Base-by-base conservation (phyloP, 2,329 filamentous ascomycete species). In the Arachnomyces sp. region DNA sequence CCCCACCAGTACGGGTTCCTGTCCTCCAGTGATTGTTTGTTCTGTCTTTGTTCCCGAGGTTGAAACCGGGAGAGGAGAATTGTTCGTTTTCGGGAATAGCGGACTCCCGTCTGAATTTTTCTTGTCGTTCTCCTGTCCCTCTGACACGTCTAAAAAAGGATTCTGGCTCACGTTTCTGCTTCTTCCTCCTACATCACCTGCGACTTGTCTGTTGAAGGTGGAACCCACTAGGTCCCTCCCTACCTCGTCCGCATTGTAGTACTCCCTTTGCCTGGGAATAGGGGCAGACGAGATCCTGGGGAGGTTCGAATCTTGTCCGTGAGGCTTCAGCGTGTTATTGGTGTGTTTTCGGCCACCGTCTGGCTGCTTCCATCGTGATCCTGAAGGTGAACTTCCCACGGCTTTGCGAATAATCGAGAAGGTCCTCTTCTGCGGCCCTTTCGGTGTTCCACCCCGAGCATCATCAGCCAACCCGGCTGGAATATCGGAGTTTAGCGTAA, bases 181-280 rank as follows among this genome's bases (percentile, higher is more conserved):
- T 25, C 21, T 9, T 25, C 9, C 5, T 5, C 5, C 21, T 25
- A 25, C 21, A n/a, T n/a, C 9, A 25, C 5, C 5, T 25, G 21
- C 21, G 21, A 5, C 21, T 25, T 25, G 21, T 25, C 9, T 25
- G 5, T 5, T 25, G 9, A 25, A 59, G 11, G 61, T 61, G 3
- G 59, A 60, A 37, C 60, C 61, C 9, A 54, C 60, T 9, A 57
- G 53, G 28, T 55, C 54, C 43, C 59, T 59, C 12, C 64, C 62
- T 21, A 66, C 47, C 40, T 65, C 61, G 34, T 65, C 61, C 6
- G 65, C 60, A 30, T 54, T 56, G 39, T 65, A 65, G 44, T 64
- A 65, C 25, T 53, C 5, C 21, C 9, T 25, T 9, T 25, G 21
- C 21, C 21, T 25, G 5, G 21, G 42, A 15, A 39, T 50, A 3